Base-by-base conservation (phyloP, 768 basidiomycete genomes). In the Arthromyces matolae region DNA sequence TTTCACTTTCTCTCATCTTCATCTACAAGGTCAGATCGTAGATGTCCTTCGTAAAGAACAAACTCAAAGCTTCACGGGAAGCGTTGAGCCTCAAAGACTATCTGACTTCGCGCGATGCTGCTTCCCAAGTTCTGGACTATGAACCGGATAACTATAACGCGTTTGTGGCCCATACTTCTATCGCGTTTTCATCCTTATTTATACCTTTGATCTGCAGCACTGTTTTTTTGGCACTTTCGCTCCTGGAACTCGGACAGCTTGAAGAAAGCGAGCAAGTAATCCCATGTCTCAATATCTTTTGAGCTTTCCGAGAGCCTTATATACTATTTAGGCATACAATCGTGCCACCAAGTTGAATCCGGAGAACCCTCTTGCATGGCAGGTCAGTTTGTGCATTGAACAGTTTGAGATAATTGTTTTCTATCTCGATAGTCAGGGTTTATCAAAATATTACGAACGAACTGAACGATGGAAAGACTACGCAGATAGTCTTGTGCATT, bases 91-190 rank as follows among this genome's bases (percentile, higher is more conserved):
- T 84, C 62, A 92, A 91, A 61, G 83, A 94, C 51, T 93, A 79
- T 56, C 62, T 70, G 4, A 67, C 66, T 16, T 93, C 90, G 9
- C 80, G 77, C 50, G 77, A 84, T 53, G 77, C 82, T n/a, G 80
- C 85, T 7, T 62, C 70, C 34, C 76, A 81, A 52, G 82, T 84
- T 8, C 68, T 91, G 14, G 81, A 84, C 29, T 83, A 81, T 53
- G 93, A 96, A 47, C 76, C 84, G 1, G 78, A 81, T 34, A 93
- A 92, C 59, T 95, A 95, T 61, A 83, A 87, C 59, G 93, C 89
- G 92, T 94, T 63, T 59, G 86, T 76, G 35, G n/a, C n/a, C 37
- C 23, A 34, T 32, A 14, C 16, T 19, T 28, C 25, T 31, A 7
- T 18, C 18, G 10, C 32, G 32, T 18, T n/a, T 34, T 22, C 6